Percentiles rank a stretch among this genome's conserved stretches.
phyloP scores from a whole-genome alignment of 305 asterid species.

The Ajuga reptans region DNA sequence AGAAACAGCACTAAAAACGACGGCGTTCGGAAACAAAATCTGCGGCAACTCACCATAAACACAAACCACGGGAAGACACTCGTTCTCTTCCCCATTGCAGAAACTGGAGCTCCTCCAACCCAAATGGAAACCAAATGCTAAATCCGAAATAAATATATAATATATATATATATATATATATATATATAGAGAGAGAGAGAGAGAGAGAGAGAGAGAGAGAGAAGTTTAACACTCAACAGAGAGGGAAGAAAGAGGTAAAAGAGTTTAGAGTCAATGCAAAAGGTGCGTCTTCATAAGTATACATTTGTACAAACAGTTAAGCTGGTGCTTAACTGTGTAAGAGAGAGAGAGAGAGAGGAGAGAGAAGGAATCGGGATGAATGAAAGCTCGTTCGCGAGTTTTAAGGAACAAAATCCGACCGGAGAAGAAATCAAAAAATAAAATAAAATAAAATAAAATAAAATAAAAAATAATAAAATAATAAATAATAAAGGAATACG shows the following conservation, averaged over 20 bases:
- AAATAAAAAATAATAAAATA: not conserved
- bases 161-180: not conserved
- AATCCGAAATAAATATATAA: not conserved
- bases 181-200: not conserved
- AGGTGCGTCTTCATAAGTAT: not conserved
- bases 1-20: constrained; percentile 1
- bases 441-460: too few relatives aligned
- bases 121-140: constrained; percentile 1
- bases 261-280: constrained; percentile 22
- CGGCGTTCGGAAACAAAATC: constrained; percentile 14
- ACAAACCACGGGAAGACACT: constrained; percentile 22
- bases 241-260: not conserved
- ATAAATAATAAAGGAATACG: not conserved
- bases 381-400: constrained; percentile 18
- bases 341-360: constrained; percentile 6
- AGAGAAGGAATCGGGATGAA: not conserved
- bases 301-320: not conserved
- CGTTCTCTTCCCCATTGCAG: constrained; percentile 30
- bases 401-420: constrained; percentile 30
- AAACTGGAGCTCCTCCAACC: constrained; percentile 25
- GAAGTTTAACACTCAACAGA: not conserved
- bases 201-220: not conserved
- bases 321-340: not conserved
- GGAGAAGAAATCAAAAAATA: not conserved
- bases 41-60: constrained; percentile 39